A percentile compares a stretch with the other conserved stretches of the same genome.
Evolutionary conservation across 169 alveolate species (phyloP).

Genomic region (Eimeria falciformis): DNA sequence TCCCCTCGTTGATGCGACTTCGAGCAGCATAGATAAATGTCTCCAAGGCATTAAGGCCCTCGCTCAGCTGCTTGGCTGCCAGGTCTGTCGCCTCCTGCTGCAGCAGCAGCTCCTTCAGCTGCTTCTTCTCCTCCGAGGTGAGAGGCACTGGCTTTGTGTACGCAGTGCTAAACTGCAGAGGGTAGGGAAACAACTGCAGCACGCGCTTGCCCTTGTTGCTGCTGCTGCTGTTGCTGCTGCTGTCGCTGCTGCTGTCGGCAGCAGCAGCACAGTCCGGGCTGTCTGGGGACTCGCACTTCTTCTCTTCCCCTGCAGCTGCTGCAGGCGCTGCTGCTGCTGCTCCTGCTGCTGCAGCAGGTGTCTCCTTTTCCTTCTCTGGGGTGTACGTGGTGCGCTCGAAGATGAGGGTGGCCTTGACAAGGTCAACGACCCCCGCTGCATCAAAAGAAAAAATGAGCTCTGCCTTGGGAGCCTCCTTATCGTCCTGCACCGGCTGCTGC

Average conservation of each 20-base stretch:
- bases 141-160: constrained; percentile 63
- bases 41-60: constrained; percentile 63
- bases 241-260: constrained; percentile 9
- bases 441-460: constrained; percentile 25
- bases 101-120: constrained; percentile 33
- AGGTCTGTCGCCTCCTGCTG: constrained; percentile 61
- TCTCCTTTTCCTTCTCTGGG: background rate
- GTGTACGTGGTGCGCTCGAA: constrained; percentile 3
- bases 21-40: constrained; percentile 67
- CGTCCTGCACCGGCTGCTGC: constrained; percentile 5
- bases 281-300: background rate
- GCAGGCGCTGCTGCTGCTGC: constrained; percentile 17
- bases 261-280: background rate
- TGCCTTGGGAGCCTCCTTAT: background rate
- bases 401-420: constrained; percentile 4
- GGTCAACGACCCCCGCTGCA: constrained; percentile 5
- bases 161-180: background rate
- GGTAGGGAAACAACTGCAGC: background rate
- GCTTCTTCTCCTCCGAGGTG: constrained; percentile 52
- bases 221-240: constrained; percentile 38
- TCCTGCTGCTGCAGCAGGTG: constrained; percentile 28
- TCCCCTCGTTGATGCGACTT: constrained; percentile 1
- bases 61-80: constrained; percentile 19
- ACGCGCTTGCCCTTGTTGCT: constrained; percentile 45
- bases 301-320: background rate